phyloP scores from a whole-genome alignment of 2,329 filamentous ascomycete species.

The Sphaerulina vaccinii region DNA sequence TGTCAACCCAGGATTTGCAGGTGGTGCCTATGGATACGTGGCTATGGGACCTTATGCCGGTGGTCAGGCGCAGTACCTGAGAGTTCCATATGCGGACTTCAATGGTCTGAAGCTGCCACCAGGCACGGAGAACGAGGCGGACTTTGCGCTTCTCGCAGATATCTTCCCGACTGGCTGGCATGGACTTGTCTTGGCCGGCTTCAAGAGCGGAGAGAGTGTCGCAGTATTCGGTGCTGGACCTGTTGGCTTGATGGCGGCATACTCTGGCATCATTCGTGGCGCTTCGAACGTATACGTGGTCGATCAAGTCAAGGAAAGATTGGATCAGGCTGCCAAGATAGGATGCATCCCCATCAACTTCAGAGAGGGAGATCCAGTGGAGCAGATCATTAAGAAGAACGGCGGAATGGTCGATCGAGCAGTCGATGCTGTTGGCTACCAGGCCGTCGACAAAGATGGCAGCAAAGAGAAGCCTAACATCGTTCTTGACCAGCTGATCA shows the following conservation, averaged over 20 bases:
- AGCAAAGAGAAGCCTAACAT: slow-evolving; percentile 62
- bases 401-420: slow-evolving; percentile 49
- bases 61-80: slow-evolving; percentile 63
- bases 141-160: slow-evolving; percentile 56
- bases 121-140: slow-evolving; percentile 61
- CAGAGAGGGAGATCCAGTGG: slow-evolving; percentile 57
- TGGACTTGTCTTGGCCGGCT: slow-evolving; percentile 57
- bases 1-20: slow-evolving; percentile 59
- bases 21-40: slow-evolving; percentile 16
- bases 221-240: slow-evolving; percentile 61
- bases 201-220: slow-evolving; percentile 60
- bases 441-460: slow-evolving; percentile 57
- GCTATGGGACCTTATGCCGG: slow-evolving; percentile 50
- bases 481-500: slow-evolving; percentile 63
- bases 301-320: slow-evolving; percentile 60
- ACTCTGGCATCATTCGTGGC: slow-evolving; percentile 60
- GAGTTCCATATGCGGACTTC: slow-evolving; percentile 66
- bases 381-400: slow-evolving; percentile 45
- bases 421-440: slow-evolving; percentile 66
- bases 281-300: slow-evolving; percentile 63
- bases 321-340: slow-evolving; percentile 61
- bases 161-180: slow-evolving; percentile 52
- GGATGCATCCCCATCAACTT: slow-evolving; percentile 63
- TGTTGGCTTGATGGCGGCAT: slow-evolving; percentile 66
- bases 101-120: slow-evolving; percentile 59